Conservation (phyloP, 371 early-diverging fungal genomes). For the Mucor saturninus region DNA sequence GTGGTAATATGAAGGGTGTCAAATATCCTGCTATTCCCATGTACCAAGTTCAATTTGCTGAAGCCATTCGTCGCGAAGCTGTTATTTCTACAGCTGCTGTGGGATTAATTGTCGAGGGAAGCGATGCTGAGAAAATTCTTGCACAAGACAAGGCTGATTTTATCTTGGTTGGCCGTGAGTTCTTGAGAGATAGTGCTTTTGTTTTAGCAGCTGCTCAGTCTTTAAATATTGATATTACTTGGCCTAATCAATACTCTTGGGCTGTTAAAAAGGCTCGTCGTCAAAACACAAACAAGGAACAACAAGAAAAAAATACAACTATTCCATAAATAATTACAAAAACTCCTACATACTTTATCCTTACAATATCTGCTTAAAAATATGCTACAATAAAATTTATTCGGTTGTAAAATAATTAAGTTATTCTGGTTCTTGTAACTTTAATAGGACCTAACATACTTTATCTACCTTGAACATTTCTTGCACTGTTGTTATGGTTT, state of each 20-base stretch:
- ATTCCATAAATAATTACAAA: background rate
- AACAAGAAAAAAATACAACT: background rate
- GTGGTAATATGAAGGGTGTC: slow-evolving; percentile 59
- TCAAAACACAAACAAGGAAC: slow-evolving; percentile 9
- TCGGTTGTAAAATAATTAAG: no score
- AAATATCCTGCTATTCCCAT: slow-evolving; percentile 57
- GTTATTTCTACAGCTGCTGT: slow-evolving; percentile 71
- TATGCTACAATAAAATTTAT: no score
- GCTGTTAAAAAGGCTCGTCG: slow-evolving; percentile 29
- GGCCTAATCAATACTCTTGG: slow-evolving; percentile 27
- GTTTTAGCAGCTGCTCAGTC: slow-evolving; percentile 29
- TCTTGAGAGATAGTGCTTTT: slow-evolving; percentile 76
- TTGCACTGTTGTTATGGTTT: no score
- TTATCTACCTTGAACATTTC: no score
- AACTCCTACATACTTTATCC: no score
- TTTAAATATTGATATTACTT: slow-evolving; percentile 16
- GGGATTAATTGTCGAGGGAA: slow-evolving; percentile 70
- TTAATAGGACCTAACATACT: no score
- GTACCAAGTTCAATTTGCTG: slow-evolving; percentile 72
- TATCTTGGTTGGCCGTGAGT: slow-evolving; percentile 75
- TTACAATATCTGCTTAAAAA: no score
- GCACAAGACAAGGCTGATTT: slow-evolving; percentile 71
- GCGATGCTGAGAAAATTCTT: slow-evolving; percentile 74
- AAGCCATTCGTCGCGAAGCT: slow-evolving; percentile 62
- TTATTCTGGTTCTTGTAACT: no score